Percentiles rank a stretch among this genome's conserved stretches.
These are phyloP conservation scores for Tulasnella sp. DNA, from an alignment of 768 basidiomycete species.

Conservation along the genomic window DNA sequence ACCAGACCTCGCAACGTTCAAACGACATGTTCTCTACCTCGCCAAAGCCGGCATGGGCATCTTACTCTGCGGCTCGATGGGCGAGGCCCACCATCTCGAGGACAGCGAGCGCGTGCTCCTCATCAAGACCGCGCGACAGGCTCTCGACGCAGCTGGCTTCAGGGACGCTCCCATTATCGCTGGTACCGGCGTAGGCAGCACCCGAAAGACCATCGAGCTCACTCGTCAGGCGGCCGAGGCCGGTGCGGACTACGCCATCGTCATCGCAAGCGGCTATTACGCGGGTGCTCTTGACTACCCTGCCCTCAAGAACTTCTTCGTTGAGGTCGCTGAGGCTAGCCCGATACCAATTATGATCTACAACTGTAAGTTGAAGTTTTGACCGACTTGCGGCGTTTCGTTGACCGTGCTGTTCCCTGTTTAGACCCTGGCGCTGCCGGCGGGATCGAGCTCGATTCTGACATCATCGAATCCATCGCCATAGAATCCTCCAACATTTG, in stretches of 20 bases:
- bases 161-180: constrained; percentile 54
- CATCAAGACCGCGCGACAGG: constrained; percentile 54
- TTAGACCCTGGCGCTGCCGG: constrained; percentile 77
- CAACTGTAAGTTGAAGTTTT: constrained; percentile 48
- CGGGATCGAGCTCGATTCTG: constrained; percentile 86
- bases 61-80: constrained; percentile 71
- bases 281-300: constrained; percentile 58
- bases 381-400: background rate
- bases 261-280: constrained; percentile 80
- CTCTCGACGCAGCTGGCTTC: constrained; percentile 56
- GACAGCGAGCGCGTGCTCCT: constrained; percentile 54
- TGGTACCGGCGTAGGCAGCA: constrained; percentile 76
- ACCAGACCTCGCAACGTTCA: constrained; percentile 55
- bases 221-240: constrained; percentile 66
- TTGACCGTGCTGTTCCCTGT: background rate
- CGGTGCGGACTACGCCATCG: constrained; percentile 79
- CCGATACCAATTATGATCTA: constrained; percentile 83
- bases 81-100: constrained; percentile 68
- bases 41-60: constrained; percentile 60
- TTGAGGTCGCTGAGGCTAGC: constrained; percentile 64
- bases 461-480: constrained; percentile 73
- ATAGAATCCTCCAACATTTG: constrained; percentile 60
- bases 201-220: constrained; percentile 68
- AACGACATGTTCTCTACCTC: constrained; percentile 50
- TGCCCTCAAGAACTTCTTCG: constrained; percentile 70